Evolutionary conservation across 2,329 filamentous ascomycete species (phyloP).

Genomic region (Penicillium freii): DNA sequence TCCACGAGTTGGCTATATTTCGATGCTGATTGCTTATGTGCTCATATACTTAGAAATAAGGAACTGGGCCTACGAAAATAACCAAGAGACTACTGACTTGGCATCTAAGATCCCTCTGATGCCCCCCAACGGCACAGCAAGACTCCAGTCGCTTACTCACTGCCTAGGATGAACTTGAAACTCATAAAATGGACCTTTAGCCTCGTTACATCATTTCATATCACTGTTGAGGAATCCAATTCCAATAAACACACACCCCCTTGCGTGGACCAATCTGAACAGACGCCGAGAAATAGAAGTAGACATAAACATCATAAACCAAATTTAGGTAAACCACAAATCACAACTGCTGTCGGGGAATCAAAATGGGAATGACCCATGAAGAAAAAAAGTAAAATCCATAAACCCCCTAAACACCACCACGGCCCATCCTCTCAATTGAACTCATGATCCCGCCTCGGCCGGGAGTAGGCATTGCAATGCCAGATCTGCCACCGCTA

Average conservation of each 20-base stretch:
- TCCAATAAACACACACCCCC: not conserved
- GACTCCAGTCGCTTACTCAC: not conserved
- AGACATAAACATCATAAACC: constrained; percentile 5
- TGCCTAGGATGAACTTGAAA: not conserved
- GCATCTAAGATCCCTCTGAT: not conserved
- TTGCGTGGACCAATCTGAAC: not conserved
- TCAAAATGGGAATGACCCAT: not conserved
- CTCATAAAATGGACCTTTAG: not conserved
- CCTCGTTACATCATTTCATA: constrained; percentile 1
- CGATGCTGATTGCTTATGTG: not conserved
- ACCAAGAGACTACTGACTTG: not conserved
- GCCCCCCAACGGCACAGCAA: too few relatives aligned
- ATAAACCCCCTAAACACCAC: constrained; percentile 21
- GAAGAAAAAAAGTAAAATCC: not conserved
- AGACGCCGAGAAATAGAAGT: not conserved
- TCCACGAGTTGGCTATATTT: not conserved
- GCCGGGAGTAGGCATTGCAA: constrained; percentile 40
- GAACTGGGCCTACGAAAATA: too few relatives aligned
- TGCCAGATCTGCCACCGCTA: constrained; percentile 39
- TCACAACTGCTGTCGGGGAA: not conserved
- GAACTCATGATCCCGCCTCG: constrained; percentile 72
- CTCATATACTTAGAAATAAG: not conserved
- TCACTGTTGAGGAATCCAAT: not conserved
- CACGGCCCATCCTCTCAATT: constrained; percentile 81
- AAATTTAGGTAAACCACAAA: not conserved